Percentiles rank a stretch among this genome's conserved stretches.
phyloP scores from a whole-genome alignment of 2,329 filamentous ascomycete species.

The Fusarium annulatum region DNA sequence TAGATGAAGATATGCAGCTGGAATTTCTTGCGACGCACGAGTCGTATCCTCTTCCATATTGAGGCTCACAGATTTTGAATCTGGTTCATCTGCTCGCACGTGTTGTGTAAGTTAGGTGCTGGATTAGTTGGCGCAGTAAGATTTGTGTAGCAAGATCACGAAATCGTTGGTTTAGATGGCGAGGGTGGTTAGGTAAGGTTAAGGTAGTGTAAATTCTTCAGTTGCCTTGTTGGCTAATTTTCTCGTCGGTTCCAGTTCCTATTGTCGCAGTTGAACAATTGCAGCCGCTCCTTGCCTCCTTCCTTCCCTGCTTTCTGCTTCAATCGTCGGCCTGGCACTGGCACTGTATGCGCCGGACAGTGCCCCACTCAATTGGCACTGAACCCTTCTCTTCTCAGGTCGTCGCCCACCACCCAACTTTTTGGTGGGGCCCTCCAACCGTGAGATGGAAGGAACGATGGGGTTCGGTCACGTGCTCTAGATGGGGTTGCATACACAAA shows the following conservation, averaged over 20 bases:
- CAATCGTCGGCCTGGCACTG: neutral
- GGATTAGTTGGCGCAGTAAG: neutral
- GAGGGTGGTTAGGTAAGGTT: neutral
- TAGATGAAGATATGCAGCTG: conserved; percentile 44
- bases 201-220: neutral
- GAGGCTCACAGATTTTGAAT: neutral
- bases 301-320: neutral
- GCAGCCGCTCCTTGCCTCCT: conserved; percentile 15
- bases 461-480: neutral
- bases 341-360: conserved; percentile 6
- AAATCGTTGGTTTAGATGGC: neutral
- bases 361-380: neutral
- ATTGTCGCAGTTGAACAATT: conserved; percentile 19
- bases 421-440: neutral
- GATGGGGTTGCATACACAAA: conserved; percentile 48
- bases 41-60: conserved; percentile 34
- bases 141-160: conserved; percentile 10
- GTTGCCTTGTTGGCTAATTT: neutral
- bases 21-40: conserved; percentile 18
- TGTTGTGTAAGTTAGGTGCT: conserved; percentile 41
- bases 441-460: neutral
- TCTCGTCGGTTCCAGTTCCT: neutral
- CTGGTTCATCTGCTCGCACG: conserved; percentile 12
- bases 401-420: conserved; percentile 10
- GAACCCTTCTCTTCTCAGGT: neutral